phyloP scores from a whole-genome alignment of 106 monocot genomes.

The Dendrobium officinale region DNA sequence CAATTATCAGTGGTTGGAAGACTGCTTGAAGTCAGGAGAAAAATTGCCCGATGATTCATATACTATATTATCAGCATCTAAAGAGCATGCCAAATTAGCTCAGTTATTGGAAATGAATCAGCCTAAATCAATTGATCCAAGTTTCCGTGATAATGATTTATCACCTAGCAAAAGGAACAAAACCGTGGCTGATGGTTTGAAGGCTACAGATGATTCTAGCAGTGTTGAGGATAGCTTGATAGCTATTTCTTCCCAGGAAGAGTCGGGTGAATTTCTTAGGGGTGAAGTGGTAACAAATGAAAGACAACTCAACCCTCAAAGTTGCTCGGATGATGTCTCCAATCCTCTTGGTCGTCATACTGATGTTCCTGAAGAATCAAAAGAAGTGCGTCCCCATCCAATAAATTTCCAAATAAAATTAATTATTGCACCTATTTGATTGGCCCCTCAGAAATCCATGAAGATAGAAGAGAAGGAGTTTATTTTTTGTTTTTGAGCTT shows the following conservation, averaged over 20 bases:
- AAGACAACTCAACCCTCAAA: slow-evolving; percentile 5
- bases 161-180: slow-evolving; percentile 8
- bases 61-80: slow-evolving; percentile 22
- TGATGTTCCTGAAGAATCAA: slow-evolving; percentile 21
- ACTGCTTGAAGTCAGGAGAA: slow-evolving; percentile 67
- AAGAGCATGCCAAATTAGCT: slow-evolving; percentile 16
- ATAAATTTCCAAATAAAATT: background rate
- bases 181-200: slow-evolving; percentile 10
- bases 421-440: background rate
- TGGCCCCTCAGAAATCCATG: background rate
- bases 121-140: slow-evolving; percentile 8
- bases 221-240: slow-evolving; percentile 6
- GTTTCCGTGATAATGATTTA: slow-evolving; percentile 11
- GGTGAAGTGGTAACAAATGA: slow-evolving; percentile 1
- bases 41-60: slow-evolving; percentile 41
- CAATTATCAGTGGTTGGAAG: slow-evolving; percentile 65
- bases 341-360: slow-evolving; percentile 3
- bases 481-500: background rate
- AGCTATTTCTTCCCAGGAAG: background rate
- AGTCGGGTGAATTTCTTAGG: background rate
- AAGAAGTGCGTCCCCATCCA: slow-evolving; percentile 15
- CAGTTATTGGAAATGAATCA: background rate
- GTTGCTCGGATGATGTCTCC: background rate
- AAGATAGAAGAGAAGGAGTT: background rate
- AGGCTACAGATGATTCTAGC: slow-evolving; percentile 6